Evolutionary conservation across 768 basidiomycete genomes (phyloP).

Genomic region (Phlebiopsis gigantea): DNA sequence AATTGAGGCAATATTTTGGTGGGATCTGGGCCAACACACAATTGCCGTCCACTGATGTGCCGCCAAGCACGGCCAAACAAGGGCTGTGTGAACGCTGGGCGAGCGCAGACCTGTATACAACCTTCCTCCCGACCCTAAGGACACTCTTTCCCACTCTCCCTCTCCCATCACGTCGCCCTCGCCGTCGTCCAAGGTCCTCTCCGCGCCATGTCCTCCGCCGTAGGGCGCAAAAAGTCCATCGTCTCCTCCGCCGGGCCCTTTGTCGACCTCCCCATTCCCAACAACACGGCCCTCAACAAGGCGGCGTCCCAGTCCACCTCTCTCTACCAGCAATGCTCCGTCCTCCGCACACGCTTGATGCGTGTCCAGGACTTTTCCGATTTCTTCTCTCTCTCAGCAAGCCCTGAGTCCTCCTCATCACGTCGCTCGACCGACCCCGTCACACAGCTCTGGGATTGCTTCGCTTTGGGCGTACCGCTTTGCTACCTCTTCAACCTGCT

Average conservation of each 20-base stretch:
- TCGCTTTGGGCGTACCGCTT: slow-evolving; percentile 88
- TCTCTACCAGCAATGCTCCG: slow-evolving; percentile 88
- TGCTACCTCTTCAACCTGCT: slow-evolving; percentile 96
- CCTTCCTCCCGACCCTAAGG: slow-evolving; percentile 9
- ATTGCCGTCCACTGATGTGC: neutral
- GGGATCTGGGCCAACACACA: neutral
- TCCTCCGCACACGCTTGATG: slow-evolving; percentile 69
- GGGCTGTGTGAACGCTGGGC: slow-evolving; percentile 12
- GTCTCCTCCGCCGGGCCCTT: slow-evolving; percentile 47
- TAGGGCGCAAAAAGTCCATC: slow-evolving; percentile 45
- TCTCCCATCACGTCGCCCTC: slow-evolving; percentile 9
- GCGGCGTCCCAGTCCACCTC: slow-evolving; percentile 82
- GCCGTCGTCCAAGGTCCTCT: slow-evolving; percentile 4
- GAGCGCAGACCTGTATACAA: slow-evolving; percentile 5
- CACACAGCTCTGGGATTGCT: slow-evolving; percentile 89
- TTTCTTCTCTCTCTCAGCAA: slow-evolving; percentile 60
- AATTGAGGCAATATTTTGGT: neutral
- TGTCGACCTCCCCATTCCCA: slow-evolving; percentile 70
- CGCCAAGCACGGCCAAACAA: slow-evolving; percentile 12
- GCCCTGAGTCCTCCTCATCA: slow-evolving; percentile 41
- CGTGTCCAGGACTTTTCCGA: slow-evolving; percentile 69
- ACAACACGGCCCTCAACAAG: slow-evolving; percentile 88
- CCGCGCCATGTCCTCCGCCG: slow-evolving; percentile 41
- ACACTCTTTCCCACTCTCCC: slow-evolving; percentile 12
- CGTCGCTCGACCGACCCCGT: slow-evolving; percentile 89